Evolutionary conservation across 164 flowering plant genomes (phyloP).

Genomic region (Aristolochia contorta): DNA sequence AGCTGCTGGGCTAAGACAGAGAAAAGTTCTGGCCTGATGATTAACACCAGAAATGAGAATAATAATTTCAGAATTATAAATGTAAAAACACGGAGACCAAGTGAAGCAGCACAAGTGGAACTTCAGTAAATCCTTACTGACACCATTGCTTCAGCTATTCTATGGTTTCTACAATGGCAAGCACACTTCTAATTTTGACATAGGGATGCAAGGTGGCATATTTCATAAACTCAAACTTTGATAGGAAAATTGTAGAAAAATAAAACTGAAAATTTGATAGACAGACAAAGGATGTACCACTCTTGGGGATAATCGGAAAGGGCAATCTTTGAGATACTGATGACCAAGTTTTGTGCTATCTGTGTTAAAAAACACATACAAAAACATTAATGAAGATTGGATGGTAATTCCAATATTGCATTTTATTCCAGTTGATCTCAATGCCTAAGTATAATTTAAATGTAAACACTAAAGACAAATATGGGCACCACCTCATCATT

Average conservation of each 20-base stretch:
- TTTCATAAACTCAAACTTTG: no score
- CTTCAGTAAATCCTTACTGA: no score
- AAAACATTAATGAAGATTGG: background rate
- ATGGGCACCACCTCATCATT: conserved; percentile 54
- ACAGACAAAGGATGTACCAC: conserved; percentile 37
- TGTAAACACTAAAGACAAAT: no score
- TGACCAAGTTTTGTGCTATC: conserved; percentile 82
- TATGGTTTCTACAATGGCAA: no score
- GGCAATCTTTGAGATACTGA: conserved; percentile 87
- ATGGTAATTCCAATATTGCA: background rate
- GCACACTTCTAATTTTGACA: no score
- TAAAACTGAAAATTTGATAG: background rate
- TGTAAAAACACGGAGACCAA: no score
- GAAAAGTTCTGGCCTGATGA: conserved; percentile 80
- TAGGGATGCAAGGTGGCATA: no score
- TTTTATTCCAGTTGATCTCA: background rate
- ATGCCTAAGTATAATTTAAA: background rate
- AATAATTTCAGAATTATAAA: no score
- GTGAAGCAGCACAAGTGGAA: no score
- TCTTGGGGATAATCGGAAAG: conserved; percentile 96
- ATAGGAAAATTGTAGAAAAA: no score
- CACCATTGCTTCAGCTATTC: no score
- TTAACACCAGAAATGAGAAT: conserved; percentile 2
- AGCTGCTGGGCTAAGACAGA: conserved; percentile 69
- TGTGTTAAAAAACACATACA: conserved; percentile 23